These are phyloP conservation scores for Rhodotorula paludigena DNA, from an alignment of 768 basidiomycete species.

Conservation along the genomic window DNA sequence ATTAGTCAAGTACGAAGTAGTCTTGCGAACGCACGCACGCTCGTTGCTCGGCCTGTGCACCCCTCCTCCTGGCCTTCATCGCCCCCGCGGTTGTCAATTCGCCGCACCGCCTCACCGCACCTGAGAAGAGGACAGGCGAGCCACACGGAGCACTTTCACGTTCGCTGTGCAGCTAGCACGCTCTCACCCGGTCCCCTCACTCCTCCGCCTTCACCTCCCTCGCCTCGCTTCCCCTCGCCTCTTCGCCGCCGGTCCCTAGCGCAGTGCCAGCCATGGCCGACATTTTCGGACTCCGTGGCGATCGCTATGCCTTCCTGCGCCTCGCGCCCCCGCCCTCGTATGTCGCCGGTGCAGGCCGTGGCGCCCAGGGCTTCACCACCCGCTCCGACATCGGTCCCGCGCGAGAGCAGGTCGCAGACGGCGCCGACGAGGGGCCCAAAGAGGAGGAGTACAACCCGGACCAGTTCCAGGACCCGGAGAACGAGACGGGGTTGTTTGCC, in stretches of 20 bases:
- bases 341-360: slow-evolving; percentile 96
- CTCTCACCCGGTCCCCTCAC: no score
- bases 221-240: no score
- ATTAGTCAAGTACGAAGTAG: no score
- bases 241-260: background rate
- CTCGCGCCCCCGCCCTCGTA: slow-evolving; percentile 62
- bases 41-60: no score
- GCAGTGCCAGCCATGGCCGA: slow-evolving; percentile 7
- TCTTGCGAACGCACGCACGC: no score
- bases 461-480: slow-evolving; percentile 93
- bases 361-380: slow-evolving; percentile 80
- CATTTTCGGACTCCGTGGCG: slow-evolving; percentile 35
- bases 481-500: slow-evolving; percentile 91
- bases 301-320: slow-evolving; percentile 40
- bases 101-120: no score
- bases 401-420: slow-evolving; percentile 83
- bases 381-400: slow-evolving; percentile 98
- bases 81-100: no score
- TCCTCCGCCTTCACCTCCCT: no score
- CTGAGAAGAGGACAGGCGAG: no score
- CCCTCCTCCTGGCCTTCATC: no score
- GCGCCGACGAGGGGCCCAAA: slow-evolving; percentile 67
- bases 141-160: no score
- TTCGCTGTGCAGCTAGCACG: no score
- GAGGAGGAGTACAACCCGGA: slow-evolving; percentile 83